These are phyloP conservation scores for Apiotrichum gamsii DNA, from an alignment of 1,284 basidiomycete genomes.

Conservation along the genomic window DNA sequence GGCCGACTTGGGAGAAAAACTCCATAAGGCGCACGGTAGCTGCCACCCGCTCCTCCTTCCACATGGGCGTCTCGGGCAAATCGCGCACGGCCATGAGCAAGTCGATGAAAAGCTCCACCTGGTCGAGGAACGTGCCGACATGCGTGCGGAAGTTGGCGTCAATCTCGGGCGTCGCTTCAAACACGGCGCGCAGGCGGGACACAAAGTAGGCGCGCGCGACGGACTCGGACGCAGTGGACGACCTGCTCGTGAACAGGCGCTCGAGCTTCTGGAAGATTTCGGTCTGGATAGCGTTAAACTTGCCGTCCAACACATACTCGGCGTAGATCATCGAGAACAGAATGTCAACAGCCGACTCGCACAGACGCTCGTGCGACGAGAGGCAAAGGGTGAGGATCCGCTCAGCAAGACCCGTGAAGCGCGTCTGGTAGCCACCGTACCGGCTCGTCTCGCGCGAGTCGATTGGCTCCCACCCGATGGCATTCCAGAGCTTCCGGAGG, in stretches of 20 bases:
- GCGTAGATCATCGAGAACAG: slow-evolving; percentile 94
- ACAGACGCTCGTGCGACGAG: slow-evolving; percentile 86
- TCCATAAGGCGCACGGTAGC: slow-evolving; percentile 88
- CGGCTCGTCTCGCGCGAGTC: slow-evolving; percentile 7
- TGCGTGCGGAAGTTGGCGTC: slow-evolving; percentile 70
- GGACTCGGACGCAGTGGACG: slow-evolving; percentile 34
- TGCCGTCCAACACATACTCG: slow-evolving; percentile 72
- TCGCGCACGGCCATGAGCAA: slow-evolving; percentile 85
- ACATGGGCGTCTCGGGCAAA: slow-evolving; percentile 88
- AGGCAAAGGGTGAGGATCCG: slow-evolving; percentile 87
- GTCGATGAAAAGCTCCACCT: slow-evolving; percentile 88
- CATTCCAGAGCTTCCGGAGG: slow-evolving; percentile 76
- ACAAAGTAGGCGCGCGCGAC: slow-evolving; percentile 90
- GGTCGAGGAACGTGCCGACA: slow-evolving; percentile 76
- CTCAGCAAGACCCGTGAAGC: slow-evolving; percentile 78
- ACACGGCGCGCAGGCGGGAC: slow-evolving; percentile 78
- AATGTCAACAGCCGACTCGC: slow-evolving; percentile 84
- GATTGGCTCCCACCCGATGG: slow-evolving; percentile 62
- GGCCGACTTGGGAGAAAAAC: slow-evolving; percentile 76
- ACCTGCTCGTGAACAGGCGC: slow-evolving; percentile 48
- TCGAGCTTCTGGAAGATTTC: slow-evolving; percentile 93
- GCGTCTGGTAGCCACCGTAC: slow-evolving; percentile 60
- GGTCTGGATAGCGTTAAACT: slow-evolving; percentile 81
- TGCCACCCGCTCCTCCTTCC: slow-evolving; percentile 86
- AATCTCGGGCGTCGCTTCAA: slow-evolving; percentile 68